These are phyloP conservation scores for Trichoderma sp. DNA, from an alignment of 2,329 filamentous ascomycete species.

Conservation along the genomic window DNA sequence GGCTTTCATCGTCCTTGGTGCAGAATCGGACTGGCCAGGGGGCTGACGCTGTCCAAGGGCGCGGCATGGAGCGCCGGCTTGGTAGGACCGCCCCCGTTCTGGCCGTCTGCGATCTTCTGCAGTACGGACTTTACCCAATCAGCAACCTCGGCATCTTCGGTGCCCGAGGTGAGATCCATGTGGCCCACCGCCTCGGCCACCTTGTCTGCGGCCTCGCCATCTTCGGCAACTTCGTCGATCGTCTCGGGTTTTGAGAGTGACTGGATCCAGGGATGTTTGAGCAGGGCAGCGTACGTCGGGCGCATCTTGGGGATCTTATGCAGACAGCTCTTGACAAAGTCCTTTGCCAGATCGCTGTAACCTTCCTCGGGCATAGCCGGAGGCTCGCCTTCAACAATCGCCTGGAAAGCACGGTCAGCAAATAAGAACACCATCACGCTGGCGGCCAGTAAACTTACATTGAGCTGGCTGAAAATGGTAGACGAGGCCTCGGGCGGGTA, in stretches of 20 bases:
- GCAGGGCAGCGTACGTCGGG: slow-evolving; percentile 89
- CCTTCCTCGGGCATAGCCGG: slow-evolving; percentile 78
- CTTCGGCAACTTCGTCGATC: slow-evolving; percentile 70
- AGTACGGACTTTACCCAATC: slow-evolving; percentile 79
- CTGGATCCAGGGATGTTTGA: slow-evolving; percentile 86
- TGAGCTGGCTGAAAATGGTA: slow-evolving; percentile 97
- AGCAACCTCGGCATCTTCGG: slow-evolving; percentile 78
- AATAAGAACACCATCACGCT: not conserved
- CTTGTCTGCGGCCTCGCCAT: slow-evolving; percentile 54
- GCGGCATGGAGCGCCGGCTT: slow-evolving; percentile 88
- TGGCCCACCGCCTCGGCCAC: slow-evolving; percentile 50
- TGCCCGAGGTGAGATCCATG: slow-evolving; percentile 45
- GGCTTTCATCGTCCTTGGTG: not conserved
- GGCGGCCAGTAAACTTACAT: slow-evolving; percentile 63
- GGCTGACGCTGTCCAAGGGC: slow-evolving; percentile 73
- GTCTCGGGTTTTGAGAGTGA: slow-evolving; percentile 74
- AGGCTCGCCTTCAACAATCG: slow-evolving; percentile 96
- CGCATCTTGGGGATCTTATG: slow-evolving; percentile 90
- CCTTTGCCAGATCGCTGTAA: slow-evolving; percentile 77
- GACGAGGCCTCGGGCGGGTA: slow-evolving; percentile 97
- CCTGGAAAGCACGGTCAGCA: slow-evolving; percentile 56
- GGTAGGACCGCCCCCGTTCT: slow-evolving; percentile 49
- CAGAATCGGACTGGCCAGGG: slow-evolving; percentile 47
- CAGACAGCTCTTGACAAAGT: slow-evolving; percentile 86
- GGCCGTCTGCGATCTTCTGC: slow-evolving; percentile 57